Percentiles rank a stretch among this genome's conserved stretches.
Conservation (phyloP, 148 eudicot species). For the Chenopodium berlandieri region DNA sequence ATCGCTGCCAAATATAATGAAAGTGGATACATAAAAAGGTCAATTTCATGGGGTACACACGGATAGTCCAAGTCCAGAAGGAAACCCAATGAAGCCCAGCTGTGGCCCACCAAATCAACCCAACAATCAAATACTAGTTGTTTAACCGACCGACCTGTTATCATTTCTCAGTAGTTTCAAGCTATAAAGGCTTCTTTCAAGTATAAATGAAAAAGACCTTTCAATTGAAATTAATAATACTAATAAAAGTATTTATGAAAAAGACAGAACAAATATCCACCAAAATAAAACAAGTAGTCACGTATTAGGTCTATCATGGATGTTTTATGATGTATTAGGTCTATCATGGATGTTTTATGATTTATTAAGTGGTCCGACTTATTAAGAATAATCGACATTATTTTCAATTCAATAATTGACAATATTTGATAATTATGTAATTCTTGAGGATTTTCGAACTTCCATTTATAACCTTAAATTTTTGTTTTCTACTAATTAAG, state of each 20-base stretch:
- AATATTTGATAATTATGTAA: background rate
- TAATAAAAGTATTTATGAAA: background rate
- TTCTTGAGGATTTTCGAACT: background rate
- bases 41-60: slow-evolving; percentile 20
- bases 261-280: background rate
- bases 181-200: background rate
- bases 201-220: background rate
- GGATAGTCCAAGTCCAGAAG: slow-evolving; percentile 16
- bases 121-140: background rate
- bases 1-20: background rate
- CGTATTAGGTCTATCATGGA: background rate
- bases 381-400: background rate
- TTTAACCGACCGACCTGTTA: background rate
- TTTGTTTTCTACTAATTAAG: too few species aligned
- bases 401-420: too few species aligned
- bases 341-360: background rate
- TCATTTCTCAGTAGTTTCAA: background rate
- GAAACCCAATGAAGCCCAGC: slow-evolving; percentile 1
- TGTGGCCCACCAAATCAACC: slow-evolving; percentile 18
- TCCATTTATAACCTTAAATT: background rate
- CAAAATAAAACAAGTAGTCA: background rate
- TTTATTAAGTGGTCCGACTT: background rate
- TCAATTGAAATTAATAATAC: background rate
- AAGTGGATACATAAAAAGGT: background rate
- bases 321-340: background rate